phyloP scores from a whole-genome alignment of 1,284 basidiomycete genomes.

The Peniophora sp. region DNA sequence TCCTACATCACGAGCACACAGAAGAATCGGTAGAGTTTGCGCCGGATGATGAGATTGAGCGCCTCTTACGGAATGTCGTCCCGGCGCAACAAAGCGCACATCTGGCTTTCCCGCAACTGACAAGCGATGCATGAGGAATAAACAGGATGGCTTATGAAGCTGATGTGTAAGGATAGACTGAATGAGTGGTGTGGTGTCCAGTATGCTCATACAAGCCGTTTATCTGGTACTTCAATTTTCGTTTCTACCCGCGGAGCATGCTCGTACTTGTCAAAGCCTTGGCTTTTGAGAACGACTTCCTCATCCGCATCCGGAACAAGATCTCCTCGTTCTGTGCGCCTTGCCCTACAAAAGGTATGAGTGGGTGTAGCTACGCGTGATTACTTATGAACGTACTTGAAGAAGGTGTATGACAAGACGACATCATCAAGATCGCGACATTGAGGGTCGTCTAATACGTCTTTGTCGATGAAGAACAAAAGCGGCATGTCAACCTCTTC shows the following conservation, averaged over 20 bases:
- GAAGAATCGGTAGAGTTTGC: too few species aligned
- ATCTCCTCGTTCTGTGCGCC: constrained; percentile 74
- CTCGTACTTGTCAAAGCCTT: constrained; percentile 67
- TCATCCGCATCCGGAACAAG: constrained; percentile 81
- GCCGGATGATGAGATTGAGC: too few species aligned
- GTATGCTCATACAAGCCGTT: background rate
- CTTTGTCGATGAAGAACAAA: constrained; percentile 98
- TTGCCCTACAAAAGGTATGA: constrained; percentile 44
- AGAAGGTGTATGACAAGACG: constrained; percentile 96
- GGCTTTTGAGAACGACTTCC: constrained; percentile 67
- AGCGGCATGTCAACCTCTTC: constrained; percentile 99
- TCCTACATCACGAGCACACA: too few species aligned
- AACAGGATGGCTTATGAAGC: too few species aligned
- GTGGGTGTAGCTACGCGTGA: background rate
- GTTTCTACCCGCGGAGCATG: constrained; percentile 22
- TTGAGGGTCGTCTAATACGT: constrained; percentile 87
- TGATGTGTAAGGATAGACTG: too few species aligned
- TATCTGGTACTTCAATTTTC: constrained; percentile 16
- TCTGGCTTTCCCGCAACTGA: too few species aligned
- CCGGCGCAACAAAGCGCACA: too few species aligned
- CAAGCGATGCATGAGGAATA: too few species aligned
- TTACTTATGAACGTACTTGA: constrained; percentile 52
- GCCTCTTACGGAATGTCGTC: too few species aligned
- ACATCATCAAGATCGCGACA: constrained; percentile 86
- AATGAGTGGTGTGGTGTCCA: background rate